Conservation (phyloP, 306 rosid genomes). For the Acmispon strigosus region DNA sequence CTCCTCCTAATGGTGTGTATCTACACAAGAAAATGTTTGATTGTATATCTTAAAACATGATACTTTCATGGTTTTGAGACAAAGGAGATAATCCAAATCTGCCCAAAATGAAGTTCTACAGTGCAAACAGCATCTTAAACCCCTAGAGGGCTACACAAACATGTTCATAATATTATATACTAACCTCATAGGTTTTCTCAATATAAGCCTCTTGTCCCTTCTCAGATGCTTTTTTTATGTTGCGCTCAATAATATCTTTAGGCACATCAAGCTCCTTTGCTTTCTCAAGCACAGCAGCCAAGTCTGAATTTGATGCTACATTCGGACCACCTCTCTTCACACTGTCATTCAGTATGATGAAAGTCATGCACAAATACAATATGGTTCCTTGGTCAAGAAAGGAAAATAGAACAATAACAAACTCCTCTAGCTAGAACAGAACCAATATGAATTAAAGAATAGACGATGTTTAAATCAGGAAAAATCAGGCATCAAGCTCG, state of each 20-base stretch:
- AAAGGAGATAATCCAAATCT: not conserved
- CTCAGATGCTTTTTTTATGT: slow-evolving; percentile 84
- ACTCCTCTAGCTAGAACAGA: not conserved
- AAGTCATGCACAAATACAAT: not conserved
- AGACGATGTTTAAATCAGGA: not conserved
- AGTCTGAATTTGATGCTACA: slow-evolving; percentile 54
- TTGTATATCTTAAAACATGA: not conserved
- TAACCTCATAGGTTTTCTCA: slow-evolving; percentile 81
- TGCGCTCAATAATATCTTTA: slow-evolving; percentile 78
- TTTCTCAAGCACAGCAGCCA: slow-evolving; percentile 76
- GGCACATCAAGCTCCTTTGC: slow-evolving; percentile 97
- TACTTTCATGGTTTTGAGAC: not conserved
- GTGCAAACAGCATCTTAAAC: not conserved
- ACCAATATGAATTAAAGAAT: slow-evolving; percentile 2
- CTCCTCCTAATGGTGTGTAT: not conserved
- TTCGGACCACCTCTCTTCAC: slow-evolving; percentile 80
- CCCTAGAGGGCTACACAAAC: not conserved
- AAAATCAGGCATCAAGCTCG: not conserved
- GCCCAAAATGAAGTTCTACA: not conserved
- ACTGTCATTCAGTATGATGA: slow-evolving; percentile 32
- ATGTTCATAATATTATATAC: slow-evolving; percentile 1
- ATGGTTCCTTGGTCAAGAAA: not conserved
- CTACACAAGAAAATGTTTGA: not conserved
- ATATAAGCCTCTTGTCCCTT: slow-evolving; percentile 90
- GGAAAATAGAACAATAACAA: not conserved